phyloP scores from a whole-genome alignment of 2,329 filamentous ascomycete species.

The Colletotrichum theobromicola region DNA sequence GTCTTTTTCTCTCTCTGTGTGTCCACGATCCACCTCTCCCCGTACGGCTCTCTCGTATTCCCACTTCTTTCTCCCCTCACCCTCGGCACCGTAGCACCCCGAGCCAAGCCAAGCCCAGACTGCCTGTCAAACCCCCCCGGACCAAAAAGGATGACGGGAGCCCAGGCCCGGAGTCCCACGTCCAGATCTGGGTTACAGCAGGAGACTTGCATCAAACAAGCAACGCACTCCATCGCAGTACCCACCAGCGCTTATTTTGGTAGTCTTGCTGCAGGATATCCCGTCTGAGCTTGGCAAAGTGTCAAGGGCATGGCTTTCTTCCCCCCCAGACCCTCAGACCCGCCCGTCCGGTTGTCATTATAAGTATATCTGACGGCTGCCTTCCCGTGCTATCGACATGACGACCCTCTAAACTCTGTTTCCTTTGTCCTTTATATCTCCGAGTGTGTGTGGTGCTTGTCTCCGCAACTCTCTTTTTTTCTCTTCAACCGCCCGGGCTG shows the following conservation, averaged over 20 bases:
- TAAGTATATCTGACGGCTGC: constrained; percentile 10
- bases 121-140: background rate
- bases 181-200: background rate
- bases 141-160: background rate
- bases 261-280: background rate
- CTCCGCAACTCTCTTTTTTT: constrained; percentile 6
- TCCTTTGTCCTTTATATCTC: background rate
- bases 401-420: background rate
- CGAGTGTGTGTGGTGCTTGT: background rate
- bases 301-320: constrained; percentile 2
- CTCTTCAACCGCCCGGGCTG: background rate
- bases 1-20: background rate
- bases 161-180: background rate
- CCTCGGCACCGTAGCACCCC: background rate
- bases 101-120: background rate
- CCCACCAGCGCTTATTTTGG: constrained; percentile 12
- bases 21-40: background rate
- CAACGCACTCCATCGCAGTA: background rate
- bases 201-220: background rate
- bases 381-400: background rate
- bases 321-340: background rate
- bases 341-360: constrained; percentile 11
- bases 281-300: constrained; percentile 6
- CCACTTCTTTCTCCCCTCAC: background rate
- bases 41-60: background rate